Evolutionary conservation across 257 asterid genomes (phyloP).

Genomic region (Nicotiana attenuata): DNA sequence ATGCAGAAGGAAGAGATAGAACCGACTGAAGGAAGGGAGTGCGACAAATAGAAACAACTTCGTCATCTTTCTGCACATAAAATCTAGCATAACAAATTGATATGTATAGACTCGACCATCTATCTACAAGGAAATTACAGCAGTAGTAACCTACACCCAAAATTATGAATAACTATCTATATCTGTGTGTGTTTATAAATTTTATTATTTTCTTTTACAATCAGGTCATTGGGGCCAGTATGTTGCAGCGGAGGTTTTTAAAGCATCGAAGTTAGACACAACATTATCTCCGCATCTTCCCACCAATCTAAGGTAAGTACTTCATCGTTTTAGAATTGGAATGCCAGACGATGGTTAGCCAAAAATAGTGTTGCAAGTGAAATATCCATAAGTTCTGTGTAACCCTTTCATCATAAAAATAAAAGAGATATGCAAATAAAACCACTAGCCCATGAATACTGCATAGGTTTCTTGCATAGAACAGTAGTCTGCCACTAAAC

Average conservation of each 20-base stretch:
- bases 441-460: neutral
- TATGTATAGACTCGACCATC: neutral
- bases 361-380: neutral
- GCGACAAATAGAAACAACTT: neutral
- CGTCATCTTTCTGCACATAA: neutral
- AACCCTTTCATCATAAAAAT: neutral
- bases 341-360: neutral
- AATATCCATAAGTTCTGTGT: neutral
- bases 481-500: neutral
- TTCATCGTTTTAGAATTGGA: neutral
- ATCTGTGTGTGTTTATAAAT: neutral
- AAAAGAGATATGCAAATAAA: neutral
- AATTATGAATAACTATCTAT: neutral
- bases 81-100: neutral
- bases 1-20: neutral
- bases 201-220: neutral
- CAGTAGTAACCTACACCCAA: neutral
- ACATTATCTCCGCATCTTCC: neutral
- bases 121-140: neutral
- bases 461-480: neutral
- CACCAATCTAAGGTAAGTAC: neutral
- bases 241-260: neutral
- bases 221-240: neutral
- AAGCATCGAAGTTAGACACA: neutral
- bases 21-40: neutral